Percentiles rank a stretch among this genome's conserved stretches.
Evolutionary conservation across 2,329 filamentous ascomycete species (phyloP).

Genomic region (Aspergillus sp.): DNA sequence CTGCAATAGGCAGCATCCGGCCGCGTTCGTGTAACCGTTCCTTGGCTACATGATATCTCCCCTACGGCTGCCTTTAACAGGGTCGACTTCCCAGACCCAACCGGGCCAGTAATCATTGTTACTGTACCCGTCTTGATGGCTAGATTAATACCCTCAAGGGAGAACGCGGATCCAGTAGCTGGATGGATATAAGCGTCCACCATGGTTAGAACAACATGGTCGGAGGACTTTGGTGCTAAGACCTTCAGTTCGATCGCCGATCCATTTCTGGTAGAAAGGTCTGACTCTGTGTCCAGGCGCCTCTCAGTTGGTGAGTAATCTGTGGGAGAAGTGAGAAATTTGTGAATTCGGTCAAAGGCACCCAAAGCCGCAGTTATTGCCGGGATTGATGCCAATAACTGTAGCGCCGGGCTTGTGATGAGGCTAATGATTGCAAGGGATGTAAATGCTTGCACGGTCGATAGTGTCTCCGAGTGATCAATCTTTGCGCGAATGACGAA

Average conservation of each 20-base stretch:
- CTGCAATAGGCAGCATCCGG: not conserved
- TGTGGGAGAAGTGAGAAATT: not conserved
- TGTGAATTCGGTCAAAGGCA: conserved; percentile 4
- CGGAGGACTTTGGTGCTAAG: not conserved
- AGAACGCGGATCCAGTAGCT: not conserved
- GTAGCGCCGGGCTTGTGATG: not conserved
- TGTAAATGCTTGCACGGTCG: conserved; percentile 9
- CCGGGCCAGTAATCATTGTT: not conserved
- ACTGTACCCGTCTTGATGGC: not conserved
- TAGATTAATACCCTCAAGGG: not conserved
- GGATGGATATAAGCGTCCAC: not conserved
- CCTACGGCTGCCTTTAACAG: not conserved
- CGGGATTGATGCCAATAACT: conserved; percentile 4
- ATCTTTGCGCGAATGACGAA: conserved; percentile 3
- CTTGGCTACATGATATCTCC: not conserved
- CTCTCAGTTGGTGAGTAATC: not conserved
- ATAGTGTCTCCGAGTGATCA: conserved; percentile 1
- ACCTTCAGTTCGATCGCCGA: not conserved
- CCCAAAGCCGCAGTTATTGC: not conserved
- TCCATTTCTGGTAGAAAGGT: not conserved
- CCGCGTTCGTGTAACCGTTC: not conserved
- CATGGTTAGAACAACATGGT: not conserved
- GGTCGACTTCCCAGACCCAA: not conserved
- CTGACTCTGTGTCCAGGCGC: not conserved
- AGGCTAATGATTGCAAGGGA: conserved; percentile 7